A percentile compares a stretch with the other conserved stretches of the same genome.
Evolutionary conservation across 2,329 filamentous ascomycete species (phyloP).

Genomic region (Graphilbum ipis-grandicollis): DNA sequence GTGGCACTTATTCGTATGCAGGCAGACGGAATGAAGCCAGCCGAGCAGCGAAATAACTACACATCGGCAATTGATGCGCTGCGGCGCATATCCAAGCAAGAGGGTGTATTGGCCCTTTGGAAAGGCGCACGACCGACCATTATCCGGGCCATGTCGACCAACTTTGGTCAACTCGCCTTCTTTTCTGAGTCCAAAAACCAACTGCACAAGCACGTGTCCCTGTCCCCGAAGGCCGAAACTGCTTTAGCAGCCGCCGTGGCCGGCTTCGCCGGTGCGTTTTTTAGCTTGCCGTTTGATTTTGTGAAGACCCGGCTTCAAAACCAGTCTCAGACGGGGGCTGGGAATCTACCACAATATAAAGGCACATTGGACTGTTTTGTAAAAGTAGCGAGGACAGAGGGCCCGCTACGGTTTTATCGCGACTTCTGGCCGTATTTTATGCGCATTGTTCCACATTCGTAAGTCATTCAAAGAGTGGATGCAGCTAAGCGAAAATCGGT

Average conservation of each 20-base stretch:
- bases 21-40: constrained; percentile 77
- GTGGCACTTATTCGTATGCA: constrained; percentile 96
- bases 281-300: constrained; percentile 92
- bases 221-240: constrained; percentile 53
- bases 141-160: constrained; percentile 88
- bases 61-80: constrained; percentile 81
- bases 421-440: constrained; percentile 94
- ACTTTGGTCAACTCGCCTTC: constrained; percentile 93
- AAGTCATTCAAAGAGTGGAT: too few species aligned
- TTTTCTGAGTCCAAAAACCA: constrained; percentile 91
- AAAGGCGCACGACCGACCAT: constrained; percentile 79
- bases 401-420: constrained; percentile 78
- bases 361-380: constrained; percentile 77
- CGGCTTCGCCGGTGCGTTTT: constrained; percentile 93
- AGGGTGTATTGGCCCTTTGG: constrained; percentile 76
- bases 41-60: constrained; percentile 81
- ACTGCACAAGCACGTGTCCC: constrained; percentile 36
- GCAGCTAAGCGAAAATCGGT: too few species aligned
- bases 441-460: constrained; percentile 90
- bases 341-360: constrained; percentile 71
- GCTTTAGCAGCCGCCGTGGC: constrained; percentile 75
- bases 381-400: constrained; percentile 79
- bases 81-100: constrained; percentile 55
- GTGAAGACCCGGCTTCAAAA: constrained; percentile 96
- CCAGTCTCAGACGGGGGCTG: constrained; percentile 47